Conservation (phyloP, 2,329 filamentous ascomycete genomes). For the Tolypocladium ophioglossoides region DNA sequence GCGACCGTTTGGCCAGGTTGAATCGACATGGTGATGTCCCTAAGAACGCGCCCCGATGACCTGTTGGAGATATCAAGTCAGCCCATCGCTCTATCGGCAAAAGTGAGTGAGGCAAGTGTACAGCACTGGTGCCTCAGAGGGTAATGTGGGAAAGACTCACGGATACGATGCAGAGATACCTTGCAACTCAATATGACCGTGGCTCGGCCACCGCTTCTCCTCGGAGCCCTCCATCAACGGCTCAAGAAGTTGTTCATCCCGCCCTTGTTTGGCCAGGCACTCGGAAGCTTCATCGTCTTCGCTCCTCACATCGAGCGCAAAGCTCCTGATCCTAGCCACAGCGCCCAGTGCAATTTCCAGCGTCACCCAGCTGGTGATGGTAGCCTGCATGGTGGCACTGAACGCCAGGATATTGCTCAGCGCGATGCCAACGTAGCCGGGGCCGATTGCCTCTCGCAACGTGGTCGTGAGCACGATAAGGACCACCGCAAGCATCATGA, state of each 20-base stretch:
- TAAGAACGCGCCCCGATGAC: neutral
- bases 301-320: slow-evolving; percentile 11
- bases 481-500: slow-evolving; percentile 34
- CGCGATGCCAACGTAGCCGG: slow-evolving; percentile 20
- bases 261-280: neutral
- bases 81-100: neutral
- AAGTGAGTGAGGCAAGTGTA: neutral
- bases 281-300: slow-evolving; percentile 7
- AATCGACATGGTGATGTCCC: neutral
- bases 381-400: slow-evolving; percentile 19
- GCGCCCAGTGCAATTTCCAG: slow-evolving; percentile 25
- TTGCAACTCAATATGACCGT: neutral
- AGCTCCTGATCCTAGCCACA: slow-evolving; percentile 20
- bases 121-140: neutral
- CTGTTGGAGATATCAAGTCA: neutral
- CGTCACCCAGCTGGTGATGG: slow-evolving; percentile 23
- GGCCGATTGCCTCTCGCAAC: slow-evolving; percentile 15
- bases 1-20: neutral
- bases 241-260: neutral
- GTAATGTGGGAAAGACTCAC: neutral
- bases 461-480: slow-evolving; percentile 35
- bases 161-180: neutral
- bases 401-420: slow-evolving; percentile 17
- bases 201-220: neutral
- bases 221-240: neutral